Conservation (phyloP, 1,284 basidiomycete genomes). For the Puccinia polysora region DNA sequence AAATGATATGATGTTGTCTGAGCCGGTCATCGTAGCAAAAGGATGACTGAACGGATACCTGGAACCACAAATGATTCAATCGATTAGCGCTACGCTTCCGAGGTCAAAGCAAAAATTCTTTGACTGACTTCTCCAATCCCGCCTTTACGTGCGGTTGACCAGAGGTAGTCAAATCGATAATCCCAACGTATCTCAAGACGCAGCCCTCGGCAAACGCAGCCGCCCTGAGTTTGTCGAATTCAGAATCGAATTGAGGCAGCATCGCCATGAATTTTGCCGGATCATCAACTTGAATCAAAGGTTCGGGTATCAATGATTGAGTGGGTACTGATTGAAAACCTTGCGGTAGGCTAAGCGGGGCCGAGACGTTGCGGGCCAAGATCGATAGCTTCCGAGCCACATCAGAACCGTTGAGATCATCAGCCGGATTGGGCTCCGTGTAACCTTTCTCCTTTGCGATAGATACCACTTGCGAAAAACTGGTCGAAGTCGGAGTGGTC, state of each 20-base stretch:
- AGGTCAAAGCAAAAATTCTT: neutral
- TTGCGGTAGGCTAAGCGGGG: conserved; percentile 57
- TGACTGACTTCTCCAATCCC: conserved; percentile 70
- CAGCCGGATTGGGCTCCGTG: conserved; percentile 94
- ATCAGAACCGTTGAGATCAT: conserved; percentile 92
- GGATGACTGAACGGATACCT: conserved; percentile 85
- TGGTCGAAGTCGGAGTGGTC: neutral
- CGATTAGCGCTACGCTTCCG: neutral
- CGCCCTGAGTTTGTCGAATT: conserved; percentile 70
- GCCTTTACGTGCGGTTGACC: conserved; percentile 65
- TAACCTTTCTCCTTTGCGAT: conserved; percentile 87
- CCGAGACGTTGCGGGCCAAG: conserved; percentile 68
- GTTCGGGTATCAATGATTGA: conserved; percentile 75
- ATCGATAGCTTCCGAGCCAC: conserved; percentile 96
- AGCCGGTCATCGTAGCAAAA: conserved; percentile 90
- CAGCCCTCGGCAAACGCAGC: conserved; percentile 72
- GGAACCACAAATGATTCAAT: conserved; percentile 31
- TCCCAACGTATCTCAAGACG: conserved; percentile 88
- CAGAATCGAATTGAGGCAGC: conserved; percentile 76
- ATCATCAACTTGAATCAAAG: conserved; percentile 62
- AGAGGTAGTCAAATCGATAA: conserved; percentile 73
- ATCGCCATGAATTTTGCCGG: conserved; percentile 74
- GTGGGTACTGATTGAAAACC: conserved; percentile 78
- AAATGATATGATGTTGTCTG: conserved; percentile 98
- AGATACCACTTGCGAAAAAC: conserved; percentile 41